Evolutionary conservation across 2,329 filamentous ascomycete genomes (phyloP).

Genomic region (Zelopaecilomyces penicillatus): DNA sequence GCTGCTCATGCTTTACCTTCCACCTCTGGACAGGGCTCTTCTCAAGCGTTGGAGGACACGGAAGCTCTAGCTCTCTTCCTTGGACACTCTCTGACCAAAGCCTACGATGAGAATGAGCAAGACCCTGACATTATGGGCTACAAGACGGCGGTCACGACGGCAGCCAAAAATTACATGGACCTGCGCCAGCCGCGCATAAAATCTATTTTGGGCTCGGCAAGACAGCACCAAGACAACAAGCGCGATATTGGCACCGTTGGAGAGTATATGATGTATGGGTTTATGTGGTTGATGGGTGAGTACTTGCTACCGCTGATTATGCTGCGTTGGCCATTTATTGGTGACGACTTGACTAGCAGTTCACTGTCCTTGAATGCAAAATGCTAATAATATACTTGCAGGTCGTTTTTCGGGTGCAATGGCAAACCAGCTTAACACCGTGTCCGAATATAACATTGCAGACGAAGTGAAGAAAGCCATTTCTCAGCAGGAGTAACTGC

Average conservation of each 20-base stretch:
- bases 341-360: neutral
- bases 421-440: too few species aligned
- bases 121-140: neutral
- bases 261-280: constrained; percentile 14
- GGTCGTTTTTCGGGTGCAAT: too few species aligned
- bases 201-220: constrained; percentile 10
- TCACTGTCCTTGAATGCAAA: too few species aligned
- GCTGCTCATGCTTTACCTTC: constrained; percentile 15
- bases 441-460: too few species aligned
- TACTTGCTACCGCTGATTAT: neutral
- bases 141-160: constrained; percentile 10
- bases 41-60: constrained; percentile 14
- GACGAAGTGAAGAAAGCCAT: too few species aligned
- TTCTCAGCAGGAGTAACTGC: too few species aligned
- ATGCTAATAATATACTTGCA: too few species aligned
- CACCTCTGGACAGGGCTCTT: constrained; percentile 14
- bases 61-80: constrained; percentile 13
- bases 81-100: constrained; percentile 8
- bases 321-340: neutral
- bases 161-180: constrained; percentile 13
- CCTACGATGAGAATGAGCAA: neutral
- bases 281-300: constrained; percentile 13
- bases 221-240: constrained; percentile 10
- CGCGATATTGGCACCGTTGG: constrained; percentile 11
- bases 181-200: constrained; percentile 13